Evolutionary conservation across 2,329 filamentous ascomycete genomes (phyloP).

Genomic region (Dothideomycetidae sp.): DNA sequence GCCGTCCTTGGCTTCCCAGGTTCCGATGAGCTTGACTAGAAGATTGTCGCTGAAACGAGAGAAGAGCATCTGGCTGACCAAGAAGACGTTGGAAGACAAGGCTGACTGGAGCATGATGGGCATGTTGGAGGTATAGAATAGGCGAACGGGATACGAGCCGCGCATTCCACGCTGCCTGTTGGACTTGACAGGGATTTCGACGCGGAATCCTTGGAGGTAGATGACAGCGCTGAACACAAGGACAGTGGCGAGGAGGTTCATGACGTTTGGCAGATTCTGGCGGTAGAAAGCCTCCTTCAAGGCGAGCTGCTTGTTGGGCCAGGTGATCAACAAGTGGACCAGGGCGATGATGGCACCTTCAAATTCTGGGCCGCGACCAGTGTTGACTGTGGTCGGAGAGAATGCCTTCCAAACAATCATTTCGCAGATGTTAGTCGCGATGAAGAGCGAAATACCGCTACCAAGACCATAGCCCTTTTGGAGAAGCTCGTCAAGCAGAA

Average conservation of each 20-base stretch:
- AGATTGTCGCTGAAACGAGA: slow-evolving; percentile 98
- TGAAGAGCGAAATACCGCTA: slow-evolving; percentile 97
- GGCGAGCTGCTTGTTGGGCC: slow-evolving; percentile 98
- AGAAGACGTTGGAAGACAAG: slow-evolving; percentile 96
- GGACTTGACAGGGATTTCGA: slow-evolving; percentile 99
- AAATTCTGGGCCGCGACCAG: slow-evolving; percentile 95
- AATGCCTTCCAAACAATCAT: slow-evolving; percentile 99
- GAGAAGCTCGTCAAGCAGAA: slow-evolving; percentile 94
- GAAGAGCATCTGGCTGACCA: slow-evolving; percentile 99
- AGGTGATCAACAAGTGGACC: slow-evolving; percentile 94
- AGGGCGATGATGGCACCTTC: slow-evolving; percentile 96
- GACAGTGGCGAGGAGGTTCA: slow-evolving; percentile 91
- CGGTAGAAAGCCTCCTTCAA: slow-evolving; percentile 98
- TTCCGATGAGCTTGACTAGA: slow-evolving; percentile 88
- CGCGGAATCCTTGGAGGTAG: slow-evolving; percentile 75
- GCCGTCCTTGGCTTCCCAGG: slow-evolving; percentile 95
- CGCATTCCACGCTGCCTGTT: slow-evolving; percentile 97
- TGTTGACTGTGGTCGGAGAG: slow-evolving; percentile 98
- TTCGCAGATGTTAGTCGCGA: slow-evolving; percentile 99
- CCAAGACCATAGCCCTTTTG: slow-evolving; percentile 99
- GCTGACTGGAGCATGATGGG: slow-evolving; percentile 99
- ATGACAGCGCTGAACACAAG: slow-evolving; percentile 93
- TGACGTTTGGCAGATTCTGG: slow-evolving; percentile 98
- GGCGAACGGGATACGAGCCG: slow-evolving; percentile 92
- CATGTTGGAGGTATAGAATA: slow-evolving; percentile 99